Percentiles rank a stretch among this genome's conserved stretches.
phyloP scores from a whole-genome alignment of 805 yeast species.

The Monosporozyma unispora region DNA sequence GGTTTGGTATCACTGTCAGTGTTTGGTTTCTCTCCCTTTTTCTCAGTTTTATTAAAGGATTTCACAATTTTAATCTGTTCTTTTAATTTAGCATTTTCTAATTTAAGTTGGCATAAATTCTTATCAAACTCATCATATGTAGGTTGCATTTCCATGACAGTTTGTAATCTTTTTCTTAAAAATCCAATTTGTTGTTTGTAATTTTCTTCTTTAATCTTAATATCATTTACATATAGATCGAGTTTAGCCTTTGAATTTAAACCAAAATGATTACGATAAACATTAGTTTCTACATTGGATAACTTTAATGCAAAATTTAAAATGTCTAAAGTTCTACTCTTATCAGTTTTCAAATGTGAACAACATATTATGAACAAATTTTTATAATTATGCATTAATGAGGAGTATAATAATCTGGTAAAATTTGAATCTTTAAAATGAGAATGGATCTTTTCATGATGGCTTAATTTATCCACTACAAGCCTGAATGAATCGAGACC shows the following conservation, averaged over 20 bases:
- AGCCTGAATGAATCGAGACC: background rate
- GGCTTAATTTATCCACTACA: background rate
- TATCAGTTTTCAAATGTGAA: slow-evolving; percentile 51
- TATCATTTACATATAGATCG: slow-evolving; percentile 44
- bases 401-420: slow-evolving; percentile 68
- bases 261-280: slow-evolving; percentile 41
- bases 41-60: background rate
- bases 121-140: background rate
- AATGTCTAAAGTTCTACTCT: slow-evolving; percentile 59
- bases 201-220: slow-evolving; percentile 28
- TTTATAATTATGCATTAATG: slow-evolving; percentile 74
- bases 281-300: slow-evolving; percentile 54
- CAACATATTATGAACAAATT: slow-evolving; percentile 68
- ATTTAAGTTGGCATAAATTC: background rate
- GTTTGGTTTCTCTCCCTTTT: no score
- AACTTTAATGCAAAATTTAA: slow-evolving; percentile 69
- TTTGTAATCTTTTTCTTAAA: slow-evolving; percentile 9
- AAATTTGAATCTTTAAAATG: slow-evolving; percentile 58
- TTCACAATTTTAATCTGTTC: slow-evolving; percentile 6
- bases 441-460: background rate
- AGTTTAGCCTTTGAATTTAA: slow-evolving; percentile 25
- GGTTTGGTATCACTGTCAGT: no score
- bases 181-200: slow-evolving; percentile 9
- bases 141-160: background rate
- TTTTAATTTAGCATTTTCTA: slow-evolving; percentile 6